Conservation (phyloP, 176 grass and related monocot genomes). For the Hordeum vulgare region DNA sequence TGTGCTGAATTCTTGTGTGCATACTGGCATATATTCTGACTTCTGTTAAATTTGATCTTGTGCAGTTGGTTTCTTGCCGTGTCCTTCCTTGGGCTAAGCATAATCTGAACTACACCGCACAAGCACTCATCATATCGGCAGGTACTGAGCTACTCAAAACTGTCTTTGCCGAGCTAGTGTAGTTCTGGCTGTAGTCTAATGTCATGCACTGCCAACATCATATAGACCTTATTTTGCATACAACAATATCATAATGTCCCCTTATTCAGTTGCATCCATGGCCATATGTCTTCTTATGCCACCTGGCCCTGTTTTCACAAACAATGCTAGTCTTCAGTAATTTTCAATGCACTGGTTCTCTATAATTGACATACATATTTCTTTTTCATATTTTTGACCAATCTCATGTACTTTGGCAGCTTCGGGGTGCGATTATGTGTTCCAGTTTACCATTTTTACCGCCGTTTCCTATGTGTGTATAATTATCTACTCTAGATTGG, state of each 20-base stretch:
- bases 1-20: not conserved
- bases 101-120: slow-evolving; percentile 96
- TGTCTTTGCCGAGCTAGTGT: not conserved
- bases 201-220: not conserved
- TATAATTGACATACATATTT: not conserved
- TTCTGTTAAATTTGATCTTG: not conserved
- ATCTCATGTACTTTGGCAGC: not conserved
- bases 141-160: slow-evolving; percentile 36
- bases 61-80: slow-evolving; percentile 84
- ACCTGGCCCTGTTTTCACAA: not conserved
- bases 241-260: not conserved
- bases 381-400: not conserved
- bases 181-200: not conserved
- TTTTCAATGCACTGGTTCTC: not conserved
- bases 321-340: not conserved
- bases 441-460: not conserved
- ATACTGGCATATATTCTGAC: slow-evolving; percentile 28
- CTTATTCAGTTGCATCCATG: not conserved
- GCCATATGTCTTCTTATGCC: not conserved
- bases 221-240: not conserved
- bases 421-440: not conserved
- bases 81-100: slow-evolving; percentile 91
- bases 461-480: not conserved
- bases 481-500: not conserved
- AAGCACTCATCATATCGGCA: slow-evolving; percentile 91